Base-by-base conservation (phyloP, 208 protist species). In the Leishmania tarentolae region DNA sequence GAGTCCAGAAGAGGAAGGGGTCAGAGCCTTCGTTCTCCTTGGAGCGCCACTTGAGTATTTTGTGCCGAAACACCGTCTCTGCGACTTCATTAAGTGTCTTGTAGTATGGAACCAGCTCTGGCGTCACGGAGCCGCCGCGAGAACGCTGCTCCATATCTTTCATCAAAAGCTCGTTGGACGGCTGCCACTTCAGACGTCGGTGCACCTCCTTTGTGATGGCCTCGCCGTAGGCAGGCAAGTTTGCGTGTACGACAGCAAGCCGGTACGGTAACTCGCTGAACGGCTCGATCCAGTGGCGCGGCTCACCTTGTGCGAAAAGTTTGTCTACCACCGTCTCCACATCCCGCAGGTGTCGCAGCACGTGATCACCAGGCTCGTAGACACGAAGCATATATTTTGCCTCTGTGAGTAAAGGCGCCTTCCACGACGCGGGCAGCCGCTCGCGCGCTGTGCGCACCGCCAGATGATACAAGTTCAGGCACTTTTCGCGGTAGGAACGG, bases 1-100 rank as follows among this genome's bases (percentile, higher is more conserved):
- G 93, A 24, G 93, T 96, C 92, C 92, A 96, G 85, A 91, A 96
- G 63, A 95, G 91, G 44, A 93, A 95, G 42, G 93, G 85, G 74
- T 96, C 93, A 3, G 92, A 95, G 35, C 91, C 93, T 53, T 93
- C 91, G 72, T 90, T 47, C 78, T 97, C 93, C 74, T 79, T 68
- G 35, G 90, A 86, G n/a, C 94, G 88, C 93, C 94, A 97, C 57
- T 77, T 80, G 42, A 97, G 71, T 46, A 97, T 80, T 81, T 95
- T 95, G 40, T 87, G 83, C 17, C 94, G 90, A 69, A 96, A 96
- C 21, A 93, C 70, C 68, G 78, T 78, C 17, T 97, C 90, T 24
- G 93, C 90, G 52, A 93, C 91, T 42, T 87, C 82, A 79, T 96
- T 91, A n/a, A 90, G 85, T 46, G 83, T 86, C 70, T 46, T 52